Conservation (phyloP, 2,329 filamentous ascomycete genomes). For the Colletotrichum sp. region DNA sequence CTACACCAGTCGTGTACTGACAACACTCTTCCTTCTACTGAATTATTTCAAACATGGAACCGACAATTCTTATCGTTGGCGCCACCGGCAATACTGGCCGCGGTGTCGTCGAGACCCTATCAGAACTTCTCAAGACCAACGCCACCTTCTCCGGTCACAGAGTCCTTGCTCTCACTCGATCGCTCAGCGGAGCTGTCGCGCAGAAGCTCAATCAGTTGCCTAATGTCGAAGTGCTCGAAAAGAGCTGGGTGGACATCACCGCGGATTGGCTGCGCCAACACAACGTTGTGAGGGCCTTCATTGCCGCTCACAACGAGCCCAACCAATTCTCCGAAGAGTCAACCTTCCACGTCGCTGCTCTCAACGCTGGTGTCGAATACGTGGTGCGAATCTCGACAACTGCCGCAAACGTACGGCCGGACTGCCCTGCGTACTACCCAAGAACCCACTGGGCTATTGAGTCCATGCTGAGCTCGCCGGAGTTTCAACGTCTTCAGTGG, state of each 20-base stretch:
- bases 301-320: slow-evolving; percentile 41
- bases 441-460: slow-evolving; percentile 47
- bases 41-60: slow-evolving; percentile 28
- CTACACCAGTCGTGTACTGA: accelerated
- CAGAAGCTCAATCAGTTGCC: slow-evolving; percentile 35
- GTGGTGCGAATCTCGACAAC: slow-evolving; percentile 47
- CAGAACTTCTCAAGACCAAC: slow-evolving; percentile 25
- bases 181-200: slow-evolving; percentile 15
- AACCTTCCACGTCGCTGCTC: slow-evolving; percentile 36
- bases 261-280: slow-evolving; percentile 43
- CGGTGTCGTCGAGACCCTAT: slow-evolving; percentile 30
- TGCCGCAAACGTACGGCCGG: slow-evolving; percentile 38
- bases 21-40: background rate
- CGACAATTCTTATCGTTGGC: slow-evolving; percentile 38
- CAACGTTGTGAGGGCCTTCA: slow-evolving; percentile 39
- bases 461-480: slow-evolving; percentile 35
- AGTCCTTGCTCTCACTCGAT: slow-evolving; percentile 26
- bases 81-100: slow-evolving; percentile 44
- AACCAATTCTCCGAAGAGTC: slow-evolving; percentile 46
- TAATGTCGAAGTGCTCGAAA: slow-evolving; percentile 36
- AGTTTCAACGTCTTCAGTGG: slow-evolving; percentile 40
- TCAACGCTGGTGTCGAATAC: slow-evolving; percentile 42
- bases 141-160: background rate
- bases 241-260: slow-evolving; percentile 41
- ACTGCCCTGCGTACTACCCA: slow-evolving; percentile 37